phyloP scores from a whole-genome alignment of 2,329 filamentous ascomycete genomes.

The Xylariales sp. region DNA sequence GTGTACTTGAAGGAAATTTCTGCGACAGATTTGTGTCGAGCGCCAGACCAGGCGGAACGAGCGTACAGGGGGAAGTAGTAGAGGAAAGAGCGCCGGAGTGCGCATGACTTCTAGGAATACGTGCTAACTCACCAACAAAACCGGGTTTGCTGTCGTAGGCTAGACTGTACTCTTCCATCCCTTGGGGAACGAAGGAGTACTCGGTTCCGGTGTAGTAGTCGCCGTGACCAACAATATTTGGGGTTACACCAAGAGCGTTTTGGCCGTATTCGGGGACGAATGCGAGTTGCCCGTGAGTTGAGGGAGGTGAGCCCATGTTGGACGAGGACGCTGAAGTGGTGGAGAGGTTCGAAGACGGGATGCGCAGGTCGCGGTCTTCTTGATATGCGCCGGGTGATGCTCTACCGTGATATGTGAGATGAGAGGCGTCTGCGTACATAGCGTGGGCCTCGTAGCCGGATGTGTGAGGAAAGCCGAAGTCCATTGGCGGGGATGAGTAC shows the following conservation, averaged over 20 bases:
- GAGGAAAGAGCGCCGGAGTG: slow-evolving; percentile 14
- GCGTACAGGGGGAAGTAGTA: slow-evolving; percentile 22
- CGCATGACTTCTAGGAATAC: slow-evolving; percentile 27
- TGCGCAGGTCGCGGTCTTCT: slow-evolving; percentile 46
- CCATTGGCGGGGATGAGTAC: slow-evolving; percentile 32
- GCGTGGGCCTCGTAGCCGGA: slow-evolving; percentile 41
- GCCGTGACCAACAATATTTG: slow-evolving; percentile 57
- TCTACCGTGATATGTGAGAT: slow-evolving; percentile 41
- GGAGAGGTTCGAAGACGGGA: slow-evolving; percentile 55
- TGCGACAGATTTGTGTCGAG: slow-evolving; percentile 24
- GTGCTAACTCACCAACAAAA: slow-evolving; percentile 53
- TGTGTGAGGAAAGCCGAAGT: slow-evolving; percentile 37
- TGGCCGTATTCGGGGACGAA: slow-evolving; percentile 53
- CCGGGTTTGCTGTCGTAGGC: slow-evolving; percentile 46
- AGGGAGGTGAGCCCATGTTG: slow-evolving; percentile 62
- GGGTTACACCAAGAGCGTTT: slow-evolving; percentile 54
- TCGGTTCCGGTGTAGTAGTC: slow-evolving; percentile 48
- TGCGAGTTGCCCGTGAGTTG: slow-evolving; percentile 53
- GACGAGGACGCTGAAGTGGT: slow-evolving; percentile 63
- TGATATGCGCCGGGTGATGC: slow-evolving; percentile 44
- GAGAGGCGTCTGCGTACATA: slow-evolving; percentile 41
- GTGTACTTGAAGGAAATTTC: slow-evolving; percentile 17
- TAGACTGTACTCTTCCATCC: slow-evolving; percentile 45
- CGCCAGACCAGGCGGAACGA: slow-evolving; percentile 18
- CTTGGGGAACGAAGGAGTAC: slow-evolving; percentile 46